Conservation (phyloP, 257 asterid genomes). For the Orobanche coerulescens region DNA sequence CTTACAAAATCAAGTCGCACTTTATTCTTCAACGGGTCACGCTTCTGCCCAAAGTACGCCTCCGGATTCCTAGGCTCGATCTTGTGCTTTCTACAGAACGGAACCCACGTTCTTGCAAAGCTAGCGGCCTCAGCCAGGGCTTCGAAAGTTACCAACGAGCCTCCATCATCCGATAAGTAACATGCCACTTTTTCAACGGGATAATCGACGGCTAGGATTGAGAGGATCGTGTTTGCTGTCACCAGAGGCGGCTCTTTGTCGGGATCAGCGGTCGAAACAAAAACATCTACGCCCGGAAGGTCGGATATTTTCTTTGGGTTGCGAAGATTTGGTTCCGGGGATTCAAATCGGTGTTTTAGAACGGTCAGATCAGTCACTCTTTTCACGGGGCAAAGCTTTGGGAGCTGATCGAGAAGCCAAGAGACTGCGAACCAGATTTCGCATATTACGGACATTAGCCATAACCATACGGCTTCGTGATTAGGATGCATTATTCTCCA, state of each 20-base stretch:
- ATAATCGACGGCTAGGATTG: slow-evolving; percentile 80
- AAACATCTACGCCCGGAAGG: slow-evolving; percentile 80
- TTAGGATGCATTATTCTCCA: slow-evolving; percentile 85
- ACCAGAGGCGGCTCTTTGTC: slow-evolving; percentile 84
- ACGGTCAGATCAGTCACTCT: slow-evolving; percentile 70
- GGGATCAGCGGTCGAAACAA: slow-evolving; percentile 85
- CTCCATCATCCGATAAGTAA: slow-evolving; percentile 85
- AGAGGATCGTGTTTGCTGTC: slow-evolving; percentile 82
- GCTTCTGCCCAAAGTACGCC: slow-evolving; percentile 65
- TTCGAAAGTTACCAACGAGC: slow-evolving; percentile 76
- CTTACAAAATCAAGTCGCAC: slow-evolving; percentile 64
- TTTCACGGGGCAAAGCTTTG: slow-evolving; percentile 83
- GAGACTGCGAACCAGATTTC: slow-evolving; percentile 92
- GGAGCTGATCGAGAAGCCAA: slow-evolving; percentile 88
- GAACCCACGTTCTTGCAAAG: slow-evolving; percentile 79
- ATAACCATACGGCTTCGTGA: slow-evolving; percentile 81
- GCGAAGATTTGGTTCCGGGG: slow-evolving; percentile 59
- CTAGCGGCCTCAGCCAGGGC: slow-evolving; percentile 93
- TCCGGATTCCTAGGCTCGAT: slow-evolving; percentile 88
- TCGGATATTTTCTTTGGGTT: slow-evolving; percentile 80
- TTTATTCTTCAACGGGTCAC: slow-evolving; percentile 73
- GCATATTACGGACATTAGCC: slow-evolving; percentile 85
- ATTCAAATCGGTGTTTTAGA: slow-evolving; percentile 64
- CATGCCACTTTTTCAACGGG: slow-evolving; percentile 82
- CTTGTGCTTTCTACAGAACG: slow-evolving; percentile 71